Base-by-base conservation (phyloP, 768 basidiomycete species). In the Amylocystis lapponica region DNA sequence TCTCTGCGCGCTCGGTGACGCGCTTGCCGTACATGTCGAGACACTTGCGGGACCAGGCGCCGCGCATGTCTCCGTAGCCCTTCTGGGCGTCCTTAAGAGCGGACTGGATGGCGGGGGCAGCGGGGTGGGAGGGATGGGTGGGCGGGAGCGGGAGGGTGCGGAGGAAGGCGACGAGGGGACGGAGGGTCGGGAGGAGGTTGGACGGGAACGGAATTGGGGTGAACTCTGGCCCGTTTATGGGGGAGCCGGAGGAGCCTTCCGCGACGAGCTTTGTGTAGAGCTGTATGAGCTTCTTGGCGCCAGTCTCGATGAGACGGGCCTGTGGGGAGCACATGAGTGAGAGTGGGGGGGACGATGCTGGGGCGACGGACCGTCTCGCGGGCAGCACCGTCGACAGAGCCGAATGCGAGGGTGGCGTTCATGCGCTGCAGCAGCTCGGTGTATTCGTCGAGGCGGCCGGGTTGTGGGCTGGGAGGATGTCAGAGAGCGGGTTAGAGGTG, bases 181-280 rank as follows among this genome's bases (percentile, higher is more conserved):
- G 64, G 25, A 91, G 69, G 2, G 71, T 71, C 8, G 65, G 60
- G 13, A 79, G 67, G 8, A 83, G 59, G 4, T 69, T 65, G 0
- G 74, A 63, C 0, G 81, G 76, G 57, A 85, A 83, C 0, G 76
- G 73, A 5, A 68, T 62, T 31, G 72, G 68, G 20, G 70, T 63
- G 37, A 78, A 76, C 22, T 81, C 76, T 0, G 78, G 59, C 13
- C 78, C 79, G 12, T 81, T 68, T 0, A 78, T 80, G 5, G 82
- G 79, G n/a, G 74, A 69, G 22, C 86, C 86, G 3, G 86, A 83
- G 1, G 86, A 90, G 20, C 79, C 84, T 64, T 89, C 87, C 2
- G 89, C 88, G n/a, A 89, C 85, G 25, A 86, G 71, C 54, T 86
- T 88, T n/a, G 86, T 92, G 57, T 84, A 91, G 11, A 89, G 63